Base-by-base conservation (phyloP, 78 protist genomes). In the Emiliania huxleyi region DNA sequence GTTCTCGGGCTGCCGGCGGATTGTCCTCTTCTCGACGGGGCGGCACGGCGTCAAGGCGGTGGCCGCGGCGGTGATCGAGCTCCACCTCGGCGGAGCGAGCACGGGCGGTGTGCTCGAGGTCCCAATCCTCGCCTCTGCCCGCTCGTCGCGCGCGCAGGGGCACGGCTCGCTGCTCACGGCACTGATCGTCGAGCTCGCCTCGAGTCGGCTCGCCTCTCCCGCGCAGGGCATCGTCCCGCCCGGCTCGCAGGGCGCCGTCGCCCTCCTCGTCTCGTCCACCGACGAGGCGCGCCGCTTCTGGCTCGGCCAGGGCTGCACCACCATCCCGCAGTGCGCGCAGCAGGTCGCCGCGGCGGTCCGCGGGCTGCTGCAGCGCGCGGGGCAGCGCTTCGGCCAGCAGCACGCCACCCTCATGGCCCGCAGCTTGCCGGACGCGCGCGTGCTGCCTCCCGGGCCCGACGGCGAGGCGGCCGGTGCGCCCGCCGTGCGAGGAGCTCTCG, bases 11-110 rank as follows among this genome's bases (percentile, higher is more conserved):
- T 77, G 85, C 85, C 85, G 85, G 33, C 44, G 46, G 35, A 21
- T 77, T 15, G 48, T 40, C 23, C 85, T 77, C 0, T 77, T 35
- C n/a, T 40, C 3, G 81, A 3, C 19, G 18, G 85, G 85, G 19
- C 75, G 75, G 5, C 8, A 62, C 75, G 75, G 75, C 33, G 29
- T 15, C 29, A 3, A 23, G 23, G 46, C n/a, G 42, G 85, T 77
- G 85, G 85, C 85, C 48, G 85, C 85, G 42, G 85, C 85, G 49
- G 46, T 77, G 18, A 18, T 77, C 48, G 85, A 77, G 85, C 29
- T 77, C 29, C 85, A 40, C 85, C n/a, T 22, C 40, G 62, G 62
- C 62, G 62, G 62, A 19, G 23, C 75, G 33, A 3, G 29, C 8
- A 4, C 35, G 29, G 85, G 18, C 48, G 23, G 23, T 33, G 85